Evolutionary conservation across 106 monocot genomes (phyloP), one percentile per base, ranked within the genome.

Genomic region (Dendrobium catenatum): DNA sequence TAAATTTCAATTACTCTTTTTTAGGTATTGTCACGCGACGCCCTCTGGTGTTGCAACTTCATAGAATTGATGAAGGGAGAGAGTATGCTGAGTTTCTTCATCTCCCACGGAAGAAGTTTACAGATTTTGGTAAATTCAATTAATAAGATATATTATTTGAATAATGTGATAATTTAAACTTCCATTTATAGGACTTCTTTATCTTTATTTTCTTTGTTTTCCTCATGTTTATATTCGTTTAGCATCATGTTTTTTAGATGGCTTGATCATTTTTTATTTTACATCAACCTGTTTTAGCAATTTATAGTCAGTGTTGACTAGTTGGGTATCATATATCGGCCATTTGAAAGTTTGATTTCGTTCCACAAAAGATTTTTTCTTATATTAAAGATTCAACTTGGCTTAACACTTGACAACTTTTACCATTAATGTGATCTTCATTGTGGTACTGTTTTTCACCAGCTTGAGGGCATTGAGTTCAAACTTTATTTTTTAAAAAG

Each of bases 61-160:
- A 87, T 56, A 92, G 85, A 73, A 89, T 87, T 55, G 87, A 89
- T 70, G 91, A 81, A 80, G 83, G 83, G 73, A 79, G 83, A 78
- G 91, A 92, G 54, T 92, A 89, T 72, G 89, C 87, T 55, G 91
- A 92, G 66, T 92, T 92, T 78, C 67, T 92, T 41, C 91, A 89
- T 67, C 85, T 87, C 20, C 91, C 91, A 77, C 80, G 85, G 66
- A 92, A 92, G 84, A 89, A 78, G 70, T 89, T 92, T 46, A 84
- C 87, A 26, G 91, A 92, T 84, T 92, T 92, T 87, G 89, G 89
- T 89, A 85, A 88, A 27, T 43, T 75, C n/a, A 54, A 18, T 75
- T 31, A 33, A 22, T 47, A 48, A 37, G 9, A 3, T 78, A 4
- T 49, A 42, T 67, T 67, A 31, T 1, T 31, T 31, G 31, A 31